A percentile compares a stretch with the other conserved stretches of the same genome.
Evolutionary conservation across 345 rosid genomes (phyloP).

Genomic region (Fremontodendron californicum): DNA sequence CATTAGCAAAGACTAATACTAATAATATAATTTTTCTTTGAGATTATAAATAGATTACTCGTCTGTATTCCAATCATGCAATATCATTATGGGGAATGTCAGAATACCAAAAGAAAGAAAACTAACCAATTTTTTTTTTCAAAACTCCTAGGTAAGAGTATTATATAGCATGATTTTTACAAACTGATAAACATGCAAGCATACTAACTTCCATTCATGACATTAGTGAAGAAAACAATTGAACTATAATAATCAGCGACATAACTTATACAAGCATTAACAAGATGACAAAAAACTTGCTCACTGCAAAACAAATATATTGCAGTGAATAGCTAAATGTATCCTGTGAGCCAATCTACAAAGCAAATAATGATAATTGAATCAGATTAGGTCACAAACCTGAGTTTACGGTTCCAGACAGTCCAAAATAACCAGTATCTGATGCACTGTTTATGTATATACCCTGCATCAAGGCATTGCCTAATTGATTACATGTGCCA

Average conservation of each 20-base stretch:
- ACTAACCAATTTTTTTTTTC: neutral
- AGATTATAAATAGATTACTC: neutral
- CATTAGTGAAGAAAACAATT: neutral
- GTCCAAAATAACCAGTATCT: conserved; percentile 48
- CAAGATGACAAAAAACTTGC: neutral
- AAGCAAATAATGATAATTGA: neutral
- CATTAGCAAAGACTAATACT: neutral
- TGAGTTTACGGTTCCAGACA: conserved; percentile 44
- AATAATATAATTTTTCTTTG: neutral
- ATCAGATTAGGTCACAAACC: conserved; percentile 32
- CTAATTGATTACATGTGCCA: conserved; percentile 1
- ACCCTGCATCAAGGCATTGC: conserved; percentile 45
- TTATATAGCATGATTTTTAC: neutral
- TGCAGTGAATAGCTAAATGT: neutral
- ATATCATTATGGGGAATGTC: neutral
- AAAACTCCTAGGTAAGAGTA: neutral
- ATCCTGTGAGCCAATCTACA: neutral
- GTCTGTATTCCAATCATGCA: neutral
- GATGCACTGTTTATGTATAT: conserved; percentile 33
- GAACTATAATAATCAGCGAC: neutral
- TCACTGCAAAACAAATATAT: neutral
- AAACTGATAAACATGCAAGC: neutral
- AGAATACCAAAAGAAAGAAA: neutral
- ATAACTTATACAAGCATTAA: neutral
- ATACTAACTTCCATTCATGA: neutral